A percentile compares a stretch with the other conserved stretches of the same genome.
Evolutionary conservation across 768 basidiomycete species (phyloP).

Genomic region (Leccinum obscurum): DNA sequence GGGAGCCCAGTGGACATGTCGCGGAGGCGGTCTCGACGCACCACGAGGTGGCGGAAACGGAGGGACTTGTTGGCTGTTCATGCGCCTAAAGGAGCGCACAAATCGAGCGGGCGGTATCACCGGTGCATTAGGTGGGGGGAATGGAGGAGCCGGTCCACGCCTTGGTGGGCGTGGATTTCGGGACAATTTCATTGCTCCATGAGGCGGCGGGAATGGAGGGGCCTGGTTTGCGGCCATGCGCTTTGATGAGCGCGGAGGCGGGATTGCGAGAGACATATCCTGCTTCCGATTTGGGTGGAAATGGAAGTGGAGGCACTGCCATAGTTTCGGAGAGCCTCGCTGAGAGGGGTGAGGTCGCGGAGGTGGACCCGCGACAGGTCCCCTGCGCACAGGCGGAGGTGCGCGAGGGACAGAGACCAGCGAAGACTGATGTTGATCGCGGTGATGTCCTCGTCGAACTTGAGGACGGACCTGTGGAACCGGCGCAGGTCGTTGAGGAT

Average conservation of each 20-base stretch:
- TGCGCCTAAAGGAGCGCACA: not conserved
- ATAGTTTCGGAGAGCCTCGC: constrained; percentile 13
- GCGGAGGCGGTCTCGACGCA: constrained; percentile 11
- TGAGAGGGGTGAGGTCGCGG: constrained; percentile 14
- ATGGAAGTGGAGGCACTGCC: constrained; percentile 28
- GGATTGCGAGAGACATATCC: constrained; percentile 5
- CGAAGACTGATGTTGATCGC: constrained; percentile 11
- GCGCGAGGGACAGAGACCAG: constrained; percentile 14
- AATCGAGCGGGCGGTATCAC: constrained; percentile 9
- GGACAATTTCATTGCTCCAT: constrained; percentile 12
- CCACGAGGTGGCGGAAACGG: constrained; percentile 27
- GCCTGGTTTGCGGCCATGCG: not conserved
- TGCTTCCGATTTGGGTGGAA: constrained; percentile 28
- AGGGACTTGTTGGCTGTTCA: constrained; percentile 11
- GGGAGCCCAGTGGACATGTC: constrained; percentile 32
- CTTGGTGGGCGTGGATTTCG: constrained; percentile 15
- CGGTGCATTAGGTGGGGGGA: constrained; percentile 22
- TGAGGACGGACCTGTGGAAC: constrained; percentile 20
- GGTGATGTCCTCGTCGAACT: constrained; percentile 21
- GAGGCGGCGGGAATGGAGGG: constrained; percentile 27
- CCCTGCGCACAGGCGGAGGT: constrained; percentile 16
- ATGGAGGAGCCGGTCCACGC: constrained; percentile 11
- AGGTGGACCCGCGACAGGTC: constrained; percentile 12
- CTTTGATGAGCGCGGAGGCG: constrained; percentile 14
- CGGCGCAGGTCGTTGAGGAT: constrained; percentile 17